Evolutionary conservation across 805 yeast species (phyloP), one percentile per base, ranked within the genome.

Genomic region (Tetrapisispora nanseiensis): DNA sequence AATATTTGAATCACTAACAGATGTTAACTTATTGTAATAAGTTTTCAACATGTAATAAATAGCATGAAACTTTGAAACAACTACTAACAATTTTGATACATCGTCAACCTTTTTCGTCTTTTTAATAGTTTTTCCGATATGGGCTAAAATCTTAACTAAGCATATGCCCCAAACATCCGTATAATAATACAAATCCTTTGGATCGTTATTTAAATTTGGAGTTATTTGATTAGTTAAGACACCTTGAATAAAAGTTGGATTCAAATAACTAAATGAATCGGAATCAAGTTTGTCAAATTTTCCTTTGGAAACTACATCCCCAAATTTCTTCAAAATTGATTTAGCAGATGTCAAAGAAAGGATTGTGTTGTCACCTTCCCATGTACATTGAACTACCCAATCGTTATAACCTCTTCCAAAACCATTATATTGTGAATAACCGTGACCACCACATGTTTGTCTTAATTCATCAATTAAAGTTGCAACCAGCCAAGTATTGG

Each of bases 321-420:
- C 57, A 46, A 66, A 67, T 48, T 68, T 68, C 50, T 69, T 69
- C 41, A 69, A 52, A 32, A 69, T 68, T 22, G 92, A 77, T 61
- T 90, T 80, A 44, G 95, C 97, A 45, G 86, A 76, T 41, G 86
- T 80, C 63, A 86, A 77, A 2, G 87, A 83, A 49, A 89, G 71
- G 34, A 89, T 82, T 56, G 80, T 87, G 69, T 89, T 89, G 64
- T 89, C 97, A 63, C 97, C 97, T 69, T 89, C 97, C 97, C 97
- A 89, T 16, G 97, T 89, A 65, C 95, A 87, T 67, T 89, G 96
- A 32, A 89, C 96, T n/a, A 84, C 95, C 86, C 95, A 90, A 62
- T 89, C 97, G 48, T 75, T 74, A 68, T 78, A 86, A 11, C 87
- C 87, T 59, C 82, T 85, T 32, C 94, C 95, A 59, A 89, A 84